Conservation (phyloP, 2,329 filamentous ascomycete genomes). For the Chrysosporium queenslandicum region DNA sequence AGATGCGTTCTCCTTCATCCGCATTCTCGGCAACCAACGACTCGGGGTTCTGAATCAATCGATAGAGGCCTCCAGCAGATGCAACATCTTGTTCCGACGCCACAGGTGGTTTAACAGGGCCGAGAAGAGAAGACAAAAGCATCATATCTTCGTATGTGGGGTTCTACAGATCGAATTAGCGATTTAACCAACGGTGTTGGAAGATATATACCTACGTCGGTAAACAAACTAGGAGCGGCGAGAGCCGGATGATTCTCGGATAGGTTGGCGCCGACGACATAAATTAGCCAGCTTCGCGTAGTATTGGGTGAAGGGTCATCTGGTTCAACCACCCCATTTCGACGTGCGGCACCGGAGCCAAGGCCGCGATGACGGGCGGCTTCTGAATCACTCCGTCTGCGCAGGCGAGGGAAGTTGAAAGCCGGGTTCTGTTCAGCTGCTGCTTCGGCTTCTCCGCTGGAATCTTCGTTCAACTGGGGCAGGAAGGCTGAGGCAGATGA, state of each 20-base stretch:
- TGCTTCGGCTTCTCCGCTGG: constrained; percentile 30
- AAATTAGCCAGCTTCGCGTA: constrained; percentile 61
- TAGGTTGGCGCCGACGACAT: constrained; percentile 59
- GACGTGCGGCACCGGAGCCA: constrained; percentile 51
- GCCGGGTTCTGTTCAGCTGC: constrained; percentile 35
- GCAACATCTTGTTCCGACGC: constrained; percentile 55
- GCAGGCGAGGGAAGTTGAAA: constrained; percentile 40
- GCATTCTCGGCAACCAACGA: constrained; percentile 41
- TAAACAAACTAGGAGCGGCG: constrained; percentile 59
- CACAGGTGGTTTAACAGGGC: constrained; percentile 59
- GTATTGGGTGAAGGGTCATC: constrained; percentile 41
- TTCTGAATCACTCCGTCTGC: constrained; percentile 51
- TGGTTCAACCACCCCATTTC: constrained; percentile 56
- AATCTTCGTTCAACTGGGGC: constrained; percentile 33
- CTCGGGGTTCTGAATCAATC: constrained; percentile 38
- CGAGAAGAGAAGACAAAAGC: constrained; percentile 55
- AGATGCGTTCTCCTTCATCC: constrained; percentile 29
- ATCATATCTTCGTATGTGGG: constrained; percentile 66
- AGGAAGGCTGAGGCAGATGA: constrained; percentile 40
- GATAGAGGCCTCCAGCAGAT: constrained; percentile 52
- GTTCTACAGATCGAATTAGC: constrained; percentile 30
- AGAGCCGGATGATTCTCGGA: constrained; percentile 61
- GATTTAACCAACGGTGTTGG: neutral
- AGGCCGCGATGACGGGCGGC: constrained; percentile 47
- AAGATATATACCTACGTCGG: constrained; percentile 44